A percentile compares a stretch with the other conserved stretches of the same genome.
These are phyloP conservation scores for Hordeum pubiflorum DNA, from an alignment of 202 grass and related monocot genomes.

Conservation along the genomic window DNA sequence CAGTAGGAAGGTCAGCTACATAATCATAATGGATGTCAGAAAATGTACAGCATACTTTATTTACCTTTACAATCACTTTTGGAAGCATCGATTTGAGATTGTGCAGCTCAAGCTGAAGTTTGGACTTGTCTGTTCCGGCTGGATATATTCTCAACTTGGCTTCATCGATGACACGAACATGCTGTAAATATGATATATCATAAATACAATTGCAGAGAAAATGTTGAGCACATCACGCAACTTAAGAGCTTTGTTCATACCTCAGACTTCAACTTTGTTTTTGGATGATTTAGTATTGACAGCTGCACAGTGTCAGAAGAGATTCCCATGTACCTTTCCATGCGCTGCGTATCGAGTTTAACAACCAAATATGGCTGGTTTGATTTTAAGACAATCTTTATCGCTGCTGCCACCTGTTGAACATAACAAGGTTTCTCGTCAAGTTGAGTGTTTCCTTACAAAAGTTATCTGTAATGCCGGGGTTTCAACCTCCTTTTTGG, in stretches of 20 bases:
- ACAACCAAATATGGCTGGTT: conserved; percentile 59
- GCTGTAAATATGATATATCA: conserved; percentile 36
- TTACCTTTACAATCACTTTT: conserved; percentile 89
- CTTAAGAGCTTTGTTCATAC: conserved; percentile 25
- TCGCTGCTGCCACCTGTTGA: conserved; percentile 44
- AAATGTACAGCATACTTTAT: not conserved
- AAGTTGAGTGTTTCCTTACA: not conserved
- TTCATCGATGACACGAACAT: conserved; percentile 50
- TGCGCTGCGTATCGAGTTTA: conserved; percentile 61
- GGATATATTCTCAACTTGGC: conserved; percentile 74
- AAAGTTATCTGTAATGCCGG: not conserved
- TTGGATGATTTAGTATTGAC: conserved; percentile 81
- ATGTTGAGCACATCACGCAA: not conserved
- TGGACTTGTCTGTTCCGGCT: conserved; percentile 57
- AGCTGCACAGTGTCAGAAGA: conserved; percentile 56
- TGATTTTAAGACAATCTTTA: conserved; percentile 58
- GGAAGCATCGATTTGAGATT: conserved; percentile 64
- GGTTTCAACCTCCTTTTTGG: too few relatives aligned
- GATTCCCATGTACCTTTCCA: conserved; percentile 63
- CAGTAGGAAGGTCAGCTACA: conserved; percentile 9
- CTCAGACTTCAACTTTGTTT: conserved; percentile 82
- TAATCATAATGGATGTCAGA: not conserved
- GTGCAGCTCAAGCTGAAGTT: conserved; percentile 71
- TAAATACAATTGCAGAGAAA: conserved; percentile 11
- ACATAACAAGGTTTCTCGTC: not conserved